phyloP scores from a whole-genome alignment of 2,329 filamentous ascomycete genomes.

The Taxawa tesnikishii region DNA sequence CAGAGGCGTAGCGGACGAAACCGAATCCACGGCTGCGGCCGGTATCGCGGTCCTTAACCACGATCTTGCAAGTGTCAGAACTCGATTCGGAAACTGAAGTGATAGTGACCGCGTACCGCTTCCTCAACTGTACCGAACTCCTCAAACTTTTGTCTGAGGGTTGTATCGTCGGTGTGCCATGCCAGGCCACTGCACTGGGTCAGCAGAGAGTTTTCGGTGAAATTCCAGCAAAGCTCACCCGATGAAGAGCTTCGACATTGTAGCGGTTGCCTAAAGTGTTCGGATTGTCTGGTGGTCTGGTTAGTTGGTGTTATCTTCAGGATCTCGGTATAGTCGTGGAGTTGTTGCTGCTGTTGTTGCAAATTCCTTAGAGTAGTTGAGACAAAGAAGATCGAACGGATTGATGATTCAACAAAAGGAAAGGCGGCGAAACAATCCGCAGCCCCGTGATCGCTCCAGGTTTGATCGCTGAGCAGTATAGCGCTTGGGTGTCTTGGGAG shows the following conservation, averaged over 20 bases:
- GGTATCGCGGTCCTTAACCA: constrained; percentile 95
- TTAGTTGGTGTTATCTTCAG: too few species aligned
- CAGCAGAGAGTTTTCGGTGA: constrained; percentile 1
- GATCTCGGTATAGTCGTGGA: too few species aligned
- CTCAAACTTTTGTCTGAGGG: constrained; percentile 81
- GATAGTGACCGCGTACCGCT: constrained; percentile 47
- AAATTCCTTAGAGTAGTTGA: too few species aligned
- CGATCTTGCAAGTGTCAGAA: constrained; percentile 48
- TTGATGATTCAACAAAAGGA: too few species aligned
- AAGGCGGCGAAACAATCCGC: too few species aligned
- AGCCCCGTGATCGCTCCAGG: not conserved
- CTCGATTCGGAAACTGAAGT: constrained; percentile 3
- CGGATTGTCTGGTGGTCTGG: too few species aligned
- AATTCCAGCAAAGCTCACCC: constrained; percentile 49
- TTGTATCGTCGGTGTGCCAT: constrained; percentile 91
- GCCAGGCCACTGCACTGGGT: constrained; percentile 64
- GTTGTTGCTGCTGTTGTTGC: too few species aligned
- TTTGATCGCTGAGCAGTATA: too few species aligned
- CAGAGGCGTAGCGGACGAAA: constrained; percentile 78
- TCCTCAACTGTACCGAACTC: constrained; percentile 86
- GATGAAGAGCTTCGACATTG: constrained; percentile 90
- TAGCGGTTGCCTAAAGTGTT: too few species aligned
- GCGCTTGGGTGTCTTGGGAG: too few species aligned
- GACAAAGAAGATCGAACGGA: too few species aligned
- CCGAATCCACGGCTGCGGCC: constrained; percentile 94